Evolutionary conservation across 495 filamentous ascomycete genomes (phyloP).

Genomic region (Apiosordaria backusii): DNA sequence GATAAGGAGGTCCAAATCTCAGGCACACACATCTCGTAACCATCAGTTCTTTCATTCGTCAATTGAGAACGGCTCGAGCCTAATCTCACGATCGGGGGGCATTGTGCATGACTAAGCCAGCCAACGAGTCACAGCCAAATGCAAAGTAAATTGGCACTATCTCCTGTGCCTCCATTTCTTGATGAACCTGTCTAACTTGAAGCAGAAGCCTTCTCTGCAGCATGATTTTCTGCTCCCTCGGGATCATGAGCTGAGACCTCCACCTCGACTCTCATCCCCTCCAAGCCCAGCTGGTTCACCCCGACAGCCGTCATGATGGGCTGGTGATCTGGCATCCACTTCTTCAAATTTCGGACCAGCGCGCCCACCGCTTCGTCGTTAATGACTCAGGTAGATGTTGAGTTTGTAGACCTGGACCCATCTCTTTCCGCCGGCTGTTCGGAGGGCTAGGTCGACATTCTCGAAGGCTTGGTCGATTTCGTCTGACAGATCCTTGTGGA

Average conservation of each 20-base stretch:
- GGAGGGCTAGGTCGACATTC: constrained; percentile 20
- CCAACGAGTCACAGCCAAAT: not conserved
- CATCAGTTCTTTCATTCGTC: no score
- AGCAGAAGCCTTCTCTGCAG: not conserved
- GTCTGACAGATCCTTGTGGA: constrained; percentile 7
- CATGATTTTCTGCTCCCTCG: not conserved
- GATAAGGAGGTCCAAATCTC: not conserved
- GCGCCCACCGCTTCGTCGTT: constrained; percentile 14
- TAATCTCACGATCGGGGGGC: not conserved
- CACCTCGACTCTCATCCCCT: constrained; percentile 22
- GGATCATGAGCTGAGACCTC: constrained; percentile 13
- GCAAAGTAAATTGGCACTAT: not conserved
- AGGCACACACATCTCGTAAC: no score
- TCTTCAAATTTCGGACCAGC: constrained; percentile 11
- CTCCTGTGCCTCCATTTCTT: not conserved
- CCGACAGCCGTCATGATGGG: constrained; percentile 21
- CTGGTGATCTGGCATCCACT: constrained; percentile 21
- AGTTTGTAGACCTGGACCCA: constrained; percentile 22
- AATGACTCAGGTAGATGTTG: constrained; percentile 13
- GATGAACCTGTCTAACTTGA: not conserved
- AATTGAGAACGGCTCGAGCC: not conserved
- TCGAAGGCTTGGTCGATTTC: constrained; percentile 22
- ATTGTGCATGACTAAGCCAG: not conserved
- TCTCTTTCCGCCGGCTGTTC: constrained; percentile 13
- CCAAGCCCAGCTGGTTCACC: constrained; percentile 16